Percentiles rank a stretch among this genome's conserved stretches.
Evolutionary conservation across 805 yeast species (phyloP).

Genomic region (Saturnispora silvae): DNA sequence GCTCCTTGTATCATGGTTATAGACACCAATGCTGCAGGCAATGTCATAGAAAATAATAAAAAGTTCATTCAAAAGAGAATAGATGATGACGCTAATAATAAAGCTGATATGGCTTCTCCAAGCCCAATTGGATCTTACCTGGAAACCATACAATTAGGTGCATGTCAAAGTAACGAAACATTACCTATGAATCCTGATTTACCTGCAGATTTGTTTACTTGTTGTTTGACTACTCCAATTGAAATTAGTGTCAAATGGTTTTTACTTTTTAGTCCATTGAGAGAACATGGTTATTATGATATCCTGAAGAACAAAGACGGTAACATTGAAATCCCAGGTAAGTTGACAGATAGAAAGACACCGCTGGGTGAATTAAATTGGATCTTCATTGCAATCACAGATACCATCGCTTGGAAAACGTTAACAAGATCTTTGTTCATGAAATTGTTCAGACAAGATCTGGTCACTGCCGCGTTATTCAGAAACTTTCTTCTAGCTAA

Average conservation of each 20-base stretch:
- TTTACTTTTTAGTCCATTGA: conserved; percentile 68
- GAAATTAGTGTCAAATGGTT: conserved; percentile 91
- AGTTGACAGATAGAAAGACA: conserved; percentile 83
- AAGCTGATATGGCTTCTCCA: conserved; percentile 39
- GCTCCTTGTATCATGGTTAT: conserved; percentile 94
- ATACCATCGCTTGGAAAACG: conserved; percentile 95
- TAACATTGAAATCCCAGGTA: conserved; percentile 73
- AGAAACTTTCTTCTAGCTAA: conserved; percentile 87
- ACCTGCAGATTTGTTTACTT: conserved; percentile 93
- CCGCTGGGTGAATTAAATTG: conserved; percentile 94
- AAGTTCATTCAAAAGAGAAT: conserved; percentile 83
- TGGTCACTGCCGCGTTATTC: conserved; percentile 93
- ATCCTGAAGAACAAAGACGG: conserved; percentile 39
- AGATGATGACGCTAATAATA: conserved; percentile 68
- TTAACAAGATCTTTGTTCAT: conserved; percentile 82
- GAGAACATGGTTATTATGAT: conserved; percentile 38
- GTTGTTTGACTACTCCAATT: conserved; percentile 91
- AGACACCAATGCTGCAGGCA: conserved; percentile 92
- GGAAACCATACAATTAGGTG: conserved; percentile 88
- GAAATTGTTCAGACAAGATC: conserved; percentile 83
- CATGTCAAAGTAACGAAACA: conserved; percentile 77
- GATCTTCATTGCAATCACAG: conserved; percentile 97
- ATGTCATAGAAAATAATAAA: conserved; percentile 80
- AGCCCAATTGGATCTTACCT: conserved; percentile 60
- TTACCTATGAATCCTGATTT: conserved; percentile 88